phyloP scores from a whole-genome alignment of 495 filamentous ascomycete genomes.

The Mytilinidion resinicola region DNA sequence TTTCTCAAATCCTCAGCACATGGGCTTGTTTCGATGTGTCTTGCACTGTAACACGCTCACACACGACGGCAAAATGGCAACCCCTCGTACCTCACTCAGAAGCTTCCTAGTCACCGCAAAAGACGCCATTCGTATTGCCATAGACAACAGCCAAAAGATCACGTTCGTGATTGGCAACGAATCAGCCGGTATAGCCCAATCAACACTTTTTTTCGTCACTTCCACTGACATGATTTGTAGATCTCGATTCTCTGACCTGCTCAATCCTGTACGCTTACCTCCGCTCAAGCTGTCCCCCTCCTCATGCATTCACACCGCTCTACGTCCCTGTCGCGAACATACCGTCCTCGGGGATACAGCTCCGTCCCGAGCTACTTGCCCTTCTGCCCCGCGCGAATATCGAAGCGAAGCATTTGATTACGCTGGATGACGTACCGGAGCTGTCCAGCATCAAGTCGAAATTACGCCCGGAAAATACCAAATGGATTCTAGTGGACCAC shows the following conservation, averaged over 20 bases:
- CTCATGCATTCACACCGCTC: constrained; percentile 43
- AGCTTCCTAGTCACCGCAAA: constrained; percentile 32
- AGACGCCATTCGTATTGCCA: constrained; percentile 19
- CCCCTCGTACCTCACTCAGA: constrained; percentile 30
- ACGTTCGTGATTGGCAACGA: constrained; percentile 69
- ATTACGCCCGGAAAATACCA: constrained; percentile 37
- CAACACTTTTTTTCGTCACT: neutral
- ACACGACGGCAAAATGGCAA: constrained; percentile 4
- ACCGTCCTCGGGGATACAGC: constrained; percentile 55
- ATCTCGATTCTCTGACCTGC: constrained; percentile 87
- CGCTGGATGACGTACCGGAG: constrained; percentile 40
- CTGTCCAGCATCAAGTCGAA: constrained; percentile 21
- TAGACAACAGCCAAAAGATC: constrained; percentile 32
- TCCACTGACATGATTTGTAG: constrained; percentile 36
- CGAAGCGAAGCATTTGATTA: constrained; percentile 38
- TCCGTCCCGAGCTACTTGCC: constrained; percentile 71
- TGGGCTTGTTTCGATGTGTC: no score
- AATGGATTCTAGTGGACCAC: constrained; percentile 81
- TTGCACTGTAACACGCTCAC: no score
- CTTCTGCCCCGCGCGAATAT: constrained; percentile 41
- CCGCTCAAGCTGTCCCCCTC: constrained; percentile 47
- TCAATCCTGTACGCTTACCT: constrained; percentile 83
- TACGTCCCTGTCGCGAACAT: constrained; percentile 81
- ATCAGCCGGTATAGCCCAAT: constrained; percentile 52
- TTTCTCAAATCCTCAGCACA: no score